phyloP scores from a whole-genome alignment of 2,329 filamentous ascomycete species.

The Arthrobotrys iridis region DNA sequence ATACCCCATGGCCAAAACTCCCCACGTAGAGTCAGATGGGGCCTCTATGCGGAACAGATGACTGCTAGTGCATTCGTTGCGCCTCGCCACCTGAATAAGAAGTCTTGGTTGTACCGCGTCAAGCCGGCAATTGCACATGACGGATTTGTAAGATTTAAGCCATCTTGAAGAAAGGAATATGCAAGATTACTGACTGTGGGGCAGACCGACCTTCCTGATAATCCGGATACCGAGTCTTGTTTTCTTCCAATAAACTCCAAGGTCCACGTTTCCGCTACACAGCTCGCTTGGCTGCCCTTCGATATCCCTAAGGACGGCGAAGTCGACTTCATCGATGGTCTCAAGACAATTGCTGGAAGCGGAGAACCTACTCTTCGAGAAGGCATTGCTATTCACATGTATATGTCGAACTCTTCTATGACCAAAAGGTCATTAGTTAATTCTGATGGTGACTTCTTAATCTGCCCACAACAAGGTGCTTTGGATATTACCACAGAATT shows the following conservation, averaged over 20 bases:
- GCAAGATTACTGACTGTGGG: neutral
- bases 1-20: conserved; percentile 65
- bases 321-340: conserved; percentile 65
- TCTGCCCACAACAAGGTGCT: conserved; percentile 72
- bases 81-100: conserved; percentile 62
- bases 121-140: conserved; percentile 63
- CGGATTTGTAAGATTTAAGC: conserved; percentile 58
- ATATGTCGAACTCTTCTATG: conserved; percentile 65
- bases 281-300: conserved; percentile 66
- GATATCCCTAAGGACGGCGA: conserved; percentile 59
- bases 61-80: conserved; percentile 64
- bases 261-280: conserved; percentile 65
- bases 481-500: conserved; percentile 76
- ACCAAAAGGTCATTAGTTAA: conserved; percentile 64
- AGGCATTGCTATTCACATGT: conserved; percentile 66
- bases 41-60: conserved; percentile 64
- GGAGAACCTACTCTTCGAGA: conserved; percentile 67
- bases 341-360: conserved; percentile 66
- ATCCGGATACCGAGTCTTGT: conserved; percentile 62
- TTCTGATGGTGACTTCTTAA: conserved; percentile 74
- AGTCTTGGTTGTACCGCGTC: conserved; percentile 64
- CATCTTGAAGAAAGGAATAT: conserved; percentile 25
- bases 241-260: conserved; percentile 65
- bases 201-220: conserved; percentile 58
- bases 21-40: conserved; percentile 63